Conservation (phyloP, 108 stramenopile species). For the Skeletonema marinoi region DNA sequence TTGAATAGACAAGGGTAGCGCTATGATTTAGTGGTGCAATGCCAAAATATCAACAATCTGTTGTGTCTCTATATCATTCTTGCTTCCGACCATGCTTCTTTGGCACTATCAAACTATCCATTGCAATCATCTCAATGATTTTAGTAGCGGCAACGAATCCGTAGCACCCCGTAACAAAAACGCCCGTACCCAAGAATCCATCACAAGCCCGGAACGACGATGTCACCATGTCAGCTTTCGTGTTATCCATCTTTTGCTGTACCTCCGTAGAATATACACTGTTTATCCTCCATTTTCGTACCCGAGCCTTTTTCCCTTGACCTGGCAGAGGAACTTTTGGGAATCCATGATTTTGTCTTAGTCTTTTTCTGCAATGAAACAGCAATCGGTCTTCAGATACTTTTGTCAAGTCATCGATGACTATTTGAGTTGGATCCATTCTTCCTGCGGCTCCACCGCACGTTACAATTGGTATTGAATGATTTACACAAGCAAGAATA, state of each 20-base stretch:
- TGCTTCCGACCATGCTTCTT: conserved; percentile 17
- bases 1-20: neutral
- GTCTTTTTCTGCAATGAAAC: conserved; percentile 55
- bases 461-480: conserved; percentile 72
- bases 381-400: conserved; percentile 66
- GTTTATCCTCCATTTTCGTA: conserved; percentile 65
- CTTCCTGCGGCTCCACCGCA: conserved; percentile 87
- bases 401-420: conserved; percentile 65
- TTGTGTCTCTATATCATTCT: neutral
- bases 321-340: conserved; percentile 43
- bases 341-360: conserved; percentile 78
- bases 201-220: conserved; percentile 77
- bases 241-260: conserved; percentile 17
- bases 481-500: conserved; percentile 61
- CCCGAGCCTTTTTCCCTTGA: conserved; percentile 29
- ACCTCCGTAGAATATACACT: conserved; percentile 81
- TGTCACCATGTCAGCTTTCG: neutral
- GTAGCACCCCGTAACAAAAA: conserved; percentile 80
- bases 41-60: too few relatives aligned
- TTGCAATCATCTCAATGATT: conserved; percentile 81
- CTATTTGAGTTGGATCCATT: conserved; percentile 72
- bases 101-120: conserved; percentile 56
- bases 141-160: conserved; percentile 76
- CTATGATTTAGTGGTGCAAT: neutral
- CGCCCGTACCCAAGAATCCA: conserved; percentile 79